phyloP scores from a whole-genome alignment of 208 protist genomes.

The Trypanosoma lewisi region DNA sequence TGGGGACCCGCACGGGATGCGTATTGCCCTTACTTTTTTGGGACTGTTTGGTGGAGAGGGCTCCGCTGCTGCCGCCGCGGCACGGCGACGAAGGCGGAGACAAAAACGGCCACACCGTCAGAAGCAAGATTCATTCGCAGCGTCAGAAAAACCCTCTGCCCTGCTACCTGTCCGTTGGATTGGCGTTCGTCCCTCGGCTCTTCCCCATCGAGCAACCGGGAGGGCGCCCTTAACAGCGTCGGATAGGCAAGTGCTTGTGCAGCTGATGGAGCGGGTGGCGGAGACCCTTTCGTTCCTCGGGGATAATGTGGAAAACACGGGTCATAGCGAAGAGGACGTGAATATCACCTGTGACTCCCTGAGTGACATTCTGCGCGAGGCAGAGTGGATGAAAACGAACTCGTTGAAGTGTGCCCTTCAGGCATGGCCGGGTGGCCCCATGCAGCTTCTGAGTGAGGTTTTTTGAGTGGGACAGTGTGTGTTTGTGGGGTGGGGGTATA shows the following conservation, averaged over 20 bases:
- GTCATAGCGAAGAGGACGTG: slow-evolving; percentile 8
- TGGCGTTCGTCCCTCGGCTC: slow-evolving; percentile 35
- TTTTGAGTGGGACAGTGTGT: not conserved
- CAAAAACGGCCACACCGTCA: not conserved
- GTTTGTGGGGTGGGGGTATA: too few relatives aligned
- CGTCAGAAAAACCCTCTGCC: not conserved
- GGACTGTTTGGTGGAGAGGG: slow-evolving; percentile 18
- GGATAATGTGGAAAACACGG: not conserved
- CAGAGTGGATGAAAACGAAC: slow-evolving; percentile 48
- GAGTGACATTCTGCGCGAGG: slow-evolving; percentile 35
- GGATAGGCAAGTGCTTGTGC: slow-evolving; percentile 28
- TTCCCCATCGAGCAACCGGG: slow-evolving; percentile 11
- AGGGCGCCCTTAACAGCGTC: slow-evolving; percentile 25
- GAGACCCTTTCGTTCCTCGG: slow-evolving; percentile 6
- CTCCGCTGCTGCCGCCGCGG: too few relatives aligned
- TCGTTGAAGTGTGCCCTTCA: slow-evolving; percentile 72
- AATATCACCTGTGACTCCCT: slow-evolving; percentile 26
- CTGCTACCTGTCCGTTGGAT: slow-evolving; percentile 38
- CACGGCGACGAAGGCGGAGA: not conserved
- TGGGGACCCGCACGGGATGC: slow-evolving; percentile 78
- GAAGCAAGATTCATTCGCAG: too few relatives aligned
- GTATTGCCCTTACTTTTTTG: slow-evolving; percentile 67
- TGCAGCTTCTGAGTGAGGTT: slow-evolving; percentile 2
- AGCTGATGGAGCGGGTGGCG: slow-evolving; percentile 17
- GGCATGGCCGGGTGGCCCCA: slow-evolving; percentile 25